Conservation (phyloP, 2,329 filamentous ascomycete genomes). For the Pseudocercospora cruenta region DNA sequence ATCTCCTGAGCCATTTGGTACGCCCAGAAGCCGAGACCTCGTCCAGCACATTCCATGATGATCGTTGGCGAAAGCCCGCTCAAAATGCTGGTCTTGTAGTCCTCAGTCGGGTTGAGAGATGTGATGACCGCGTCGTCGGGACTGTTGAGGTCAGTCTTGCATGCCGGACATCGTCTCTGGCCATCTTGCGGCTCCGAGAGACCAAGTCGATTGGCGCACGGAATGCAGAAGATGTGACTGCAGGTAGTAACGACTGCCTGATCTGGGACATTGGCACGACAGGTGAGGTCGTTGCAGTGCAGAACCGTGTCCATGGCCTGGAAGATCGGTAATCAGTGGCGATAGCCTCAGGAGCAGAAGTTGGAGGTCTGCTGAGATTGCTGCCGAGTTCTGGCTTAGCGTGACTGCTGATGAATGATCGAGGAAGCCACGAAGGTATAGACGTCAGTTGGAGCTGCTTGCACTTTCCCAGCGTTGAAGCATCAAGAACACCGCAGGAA, state of each 20-base stretch:
- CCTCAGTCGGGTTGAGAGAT: constrained; percentile 76
- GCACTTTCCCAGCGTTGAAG: not conserved
- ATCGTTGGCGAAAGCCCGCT: constrained; percentile 78
- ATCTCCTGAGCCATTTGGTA: constrained; percentile 87
- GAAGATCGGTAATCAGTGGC: not conserved
- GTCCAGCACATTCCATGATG: constrained; percentile 84
- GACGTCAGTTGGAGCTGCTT: not conserved
- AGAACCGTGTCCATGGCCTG: constrained; percentile 72
- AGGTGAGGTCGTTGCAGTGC: constrained; percentile 79
- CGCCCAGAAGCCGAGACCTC: constrained; percentile 80
- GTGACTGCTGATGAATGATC: not conserved
- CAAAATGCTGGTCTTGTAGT: constrained; percentile 85
- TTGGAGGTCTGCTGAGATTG: not conserved
- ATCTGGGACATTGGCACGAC: constrained; percentile 68
- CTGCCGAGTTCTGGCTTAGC: not conserved
- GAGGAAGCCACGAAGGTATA: not conserved
- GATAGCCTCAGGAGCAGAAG: not conserved
- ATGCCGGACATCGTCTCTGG: constrained; percentile 73
- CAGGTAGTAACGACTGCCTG: constrained; percentile 86
- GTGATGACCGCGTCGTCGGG: constrained; percentile 75
- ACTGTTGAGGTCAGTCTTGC: constrained; percentile 67
- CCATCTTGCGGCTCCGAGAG: constrained; percentile 59
- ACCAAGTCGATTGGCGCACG: constrained; percentile 69
- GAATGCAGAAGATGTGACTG: constrained; percentile 84
- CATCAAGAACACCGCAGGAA: not conserved